These are phyloP conservation scores for Boeremia exigua DNA, from an alignment of 2,329 filamentous ascomycete species.

Conservation along the genomic window DNA sequence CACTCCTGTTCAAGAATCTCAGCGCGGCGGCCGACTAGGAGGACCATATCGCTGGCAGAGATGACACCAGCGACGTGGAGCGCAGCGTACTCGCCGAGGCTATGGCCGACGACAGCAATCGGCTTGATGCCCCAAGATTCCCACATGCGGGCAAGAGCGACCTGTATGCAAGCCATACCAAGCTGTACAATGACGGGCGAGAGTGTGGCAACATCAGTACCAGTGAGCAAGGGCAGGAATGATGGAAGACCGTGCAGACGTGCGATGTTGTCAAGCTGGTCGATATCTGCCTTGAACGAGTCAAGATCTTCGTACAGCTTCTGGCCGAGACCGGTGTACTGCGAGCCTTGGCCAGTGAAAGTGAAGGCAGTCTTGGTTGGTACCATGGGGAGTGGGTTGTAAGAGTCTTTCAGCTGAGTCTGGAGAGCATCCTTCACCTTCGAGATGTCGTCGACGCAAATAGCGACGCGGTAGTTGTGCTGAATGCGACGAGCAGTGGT, in stretches of 20 bases:
- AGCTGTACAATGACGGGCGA: slow-evolving; percentile 61
- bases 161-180: slow-evolving; percentile 60
- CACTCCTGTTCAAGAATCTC: slow-evolving; percentile 69
- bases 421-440: slow-evolving; percentile 56
- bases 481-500: slow-evolving; percentile 61
- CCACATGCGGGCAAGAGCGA: slow-evolving; percentile 61
- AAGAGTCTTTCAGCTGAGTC: slow-evolving; percentile 57
- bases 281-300: slow-evolving; percentile 57
- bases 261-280: slow-evolving; percentile 56
- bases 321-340: slow-evolving; percentile 59
- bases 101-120: slow-evolving; percentile 61
- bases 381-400: slow-evolving; percentile 60
- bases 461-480: slow-evolving; percentile 59
- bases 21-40: slow-evolving; percentile 73
- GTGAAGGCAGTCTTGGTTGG: slow-evolving; percentile 59
- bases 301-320: slow-evolving; percentile 57
- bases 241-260: slow-evolving; percentile 56
- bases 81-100: slow-evolving; percentile 76
- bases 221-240: slow-evolving; percentile 57
- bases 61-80: slow-evolving; percentile 74
- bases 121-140: slow-evolving; percentile 61
- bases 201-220: slow-evolving; percentile 56
- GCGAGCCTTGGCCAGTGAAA: slow-evolving; percentile 61
- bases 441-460: slow-evolving; percentile 54
- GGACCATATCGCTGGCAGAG: slow-evolving; percentile 73